A percentile compares a stretch with the other conserved stretches of the same genome.
Evolutionary conservation across 2,329 filamentous ascomycete species (phyloP).

Genomic region (Didymella pinodella): DNA sequence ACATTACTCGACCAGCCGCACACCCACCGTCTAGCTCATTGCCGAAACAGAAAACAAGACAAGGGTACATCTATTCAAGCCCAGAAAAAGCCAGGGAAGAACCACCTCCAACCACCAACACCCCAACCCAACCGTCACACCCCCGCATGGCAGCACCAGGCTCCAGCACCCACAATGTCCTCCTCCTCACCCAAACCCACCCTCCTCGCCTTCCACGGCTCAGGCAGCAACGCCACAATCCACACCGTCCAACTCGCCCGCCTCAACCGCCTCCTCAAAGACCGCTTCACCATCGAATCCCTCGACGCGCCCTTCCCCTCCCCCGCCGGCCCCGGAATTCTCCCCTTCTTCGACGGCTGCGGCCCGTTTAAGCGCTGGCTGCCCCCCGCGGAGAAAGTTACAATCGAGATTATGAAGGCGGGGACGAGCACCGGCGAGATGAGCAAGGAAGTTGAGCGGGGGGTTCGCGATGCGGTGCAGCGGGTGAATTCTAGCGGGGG

Average conservation of each 20-base stretch:
- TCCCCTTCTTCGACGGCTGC: conserved; percentile 51
- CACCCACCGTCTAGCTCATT: background rate
- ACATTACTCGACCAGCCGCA: background rate
- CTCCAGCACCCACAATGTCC: conserved; percentile 8
- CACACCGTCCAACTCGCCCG: conserved; percentile 47
- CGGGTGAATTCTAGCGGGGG: conserved; percentile 27
- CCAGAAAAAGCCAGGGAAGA: background rate
- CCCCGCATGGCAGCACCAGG: background rate
- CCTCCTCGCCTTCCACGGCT: conserved; percentile 49
- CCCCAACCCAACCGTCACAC: background rate
- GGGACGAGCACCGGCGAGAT: conserved; percentile 25
- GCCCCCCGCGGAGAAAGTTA: conserved; percentile 29
- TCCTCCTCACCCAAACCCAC: conserved; percentile 35
- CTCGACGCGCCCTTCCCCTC: conserved; percentile 44
- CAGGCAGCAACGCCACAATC: conserved; percentile 44
- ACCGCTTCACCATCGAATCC: conserved; percentile 37
- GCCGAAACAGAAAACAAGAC: background rate
- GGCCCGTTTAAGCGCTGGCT: conserved; percentile 48
- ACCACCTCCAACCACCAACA: background rate
- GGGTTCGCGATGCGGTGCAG: conserved; percentile 30
- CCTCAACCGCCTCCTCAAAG: conserved; percentile 33
- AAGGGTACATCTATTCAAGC: background rate
- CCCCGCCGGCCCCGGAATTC: conserved; percentile 46
- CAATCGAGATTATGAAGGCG: conserved; percentile 26
- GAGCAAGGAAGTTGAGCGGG: conserved; percentile 31